These are phyloP conservation scores for Canavalia ensiformis DNA, from an alignment of 306 rosid species.

Conservation along the genomic window DNA sequence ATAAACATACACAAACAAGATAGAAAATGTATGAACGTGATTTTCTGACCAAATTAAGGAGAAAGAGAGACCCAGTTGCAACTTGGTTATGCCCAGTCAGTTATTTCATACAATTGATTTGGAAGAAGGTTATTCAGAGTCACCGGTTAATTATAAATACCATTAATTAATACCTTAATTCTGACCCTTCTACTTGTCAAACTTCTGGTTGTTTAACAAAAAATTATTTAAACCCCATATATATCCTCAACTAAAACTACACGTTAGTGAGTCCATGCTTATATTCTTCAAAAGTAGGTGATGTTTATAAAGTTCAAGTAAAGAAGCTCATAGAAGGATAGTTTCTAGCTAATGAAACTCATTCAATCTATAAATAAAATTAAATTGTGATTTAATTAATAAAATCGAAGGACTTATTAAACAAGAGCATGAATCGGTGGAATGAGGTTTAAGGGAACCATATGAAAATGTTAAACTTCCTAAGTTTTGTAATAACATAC, in stretches of 20 bases:
- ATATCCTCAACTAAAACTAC: conserved; percentile 16
- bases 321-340: background rate
- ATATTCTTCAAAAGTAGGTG: conserved; percentile 15
- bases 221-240: background rate
- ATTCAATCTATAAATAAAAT: conserved; percentile 27
- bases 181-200: conserved; percentile 44
- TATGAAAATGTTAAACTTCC: background rate
- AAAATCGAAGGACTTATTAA: conserved; percentile 3
- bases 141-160: conserved; percentile 19
- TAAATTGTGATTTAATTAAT: background rate
- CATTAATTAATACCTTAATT: conserved; percentile 21
- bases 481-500: background rate
- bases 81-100: background rate
- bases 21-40: background rate
- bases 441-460: background rate
- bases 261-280: background rate
- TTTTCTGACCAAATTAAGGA: conserved; percentile 43
- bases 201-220: conserved; percentile 30
- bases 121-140: conserved; percentile 1
- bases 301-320: conserved; percentile 32
- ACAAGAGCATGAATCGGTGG: conserved; percentile 2
- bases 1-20: conserved; percentile 12
- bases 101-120: conserved; percentile 35
- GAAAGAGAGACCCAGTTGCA: conserved; percentile 19
- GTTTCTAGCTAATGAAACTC: conserved; percentile 6